Evolutionary conservation across 257 asterid genomes (phyloP).

Genomic region (Primulina eburnea): DNA sequence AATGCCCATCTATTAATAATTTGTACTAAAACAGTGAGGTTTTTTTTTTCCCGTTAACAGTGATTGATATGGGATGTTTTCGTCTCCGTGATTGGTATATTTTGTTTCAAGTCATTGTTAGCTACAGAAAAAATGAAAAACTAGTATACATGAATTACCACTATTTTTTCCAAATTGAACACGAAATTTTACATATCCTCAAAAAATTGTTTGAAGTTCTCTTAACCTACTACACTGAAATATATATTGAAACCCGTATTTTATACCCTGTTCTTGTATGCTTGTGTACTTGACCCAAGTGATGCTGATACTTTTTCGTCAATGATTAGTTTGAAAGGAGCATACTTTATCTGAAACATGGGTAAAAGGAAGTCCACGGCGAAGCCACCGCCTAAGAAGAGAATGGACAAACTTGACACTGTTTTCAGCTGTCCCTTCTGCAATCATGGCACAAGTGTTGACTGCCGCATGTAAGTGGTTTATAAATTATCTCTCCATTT

Average conservation of each 20-base stretch:
- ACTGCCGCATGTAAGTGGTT: constrained; percentile 70
- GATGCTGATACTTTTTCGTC: neutral
- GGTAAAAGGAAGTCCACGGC: constrained; percentile 97
- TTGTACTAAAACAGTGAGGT: neutral
- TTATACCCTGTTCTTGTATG: neutral
- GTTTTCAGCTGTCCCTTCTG: constrained; percentile 97
- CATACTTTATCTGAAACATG: constrained; percentile 40
- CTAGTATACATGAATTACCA: neutral
- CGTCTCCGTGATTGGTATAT: too few species aligned
- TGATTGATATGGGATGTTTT: neutral
- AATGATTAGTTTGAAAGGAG: neutral
- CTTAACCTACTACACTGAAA: neutral
- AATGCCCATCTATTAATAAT: neutral
- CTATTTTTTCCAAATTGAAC: neutral
- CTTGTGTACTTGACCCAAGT: neutral
- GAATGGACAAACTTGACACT: constrained; percentile 94
- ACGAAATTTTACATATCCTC: too few species aligned
- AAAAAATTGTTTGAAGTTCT: neutral
- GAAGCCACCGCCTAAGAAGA: constrained; percentile 88
- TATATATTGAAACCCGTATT: neutral
- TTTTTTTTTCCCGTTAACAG: neutral
- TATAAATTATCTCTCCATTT: neutral
- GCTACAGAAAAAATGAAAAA: too few species aligned
- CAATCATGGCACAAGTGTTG: constrained; percentile 87
- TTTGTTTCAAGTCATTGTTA: neutral